phyloP scores from a whole-genome alignment of 805 yeast species.

The Candida hispaniensis region DNA sequence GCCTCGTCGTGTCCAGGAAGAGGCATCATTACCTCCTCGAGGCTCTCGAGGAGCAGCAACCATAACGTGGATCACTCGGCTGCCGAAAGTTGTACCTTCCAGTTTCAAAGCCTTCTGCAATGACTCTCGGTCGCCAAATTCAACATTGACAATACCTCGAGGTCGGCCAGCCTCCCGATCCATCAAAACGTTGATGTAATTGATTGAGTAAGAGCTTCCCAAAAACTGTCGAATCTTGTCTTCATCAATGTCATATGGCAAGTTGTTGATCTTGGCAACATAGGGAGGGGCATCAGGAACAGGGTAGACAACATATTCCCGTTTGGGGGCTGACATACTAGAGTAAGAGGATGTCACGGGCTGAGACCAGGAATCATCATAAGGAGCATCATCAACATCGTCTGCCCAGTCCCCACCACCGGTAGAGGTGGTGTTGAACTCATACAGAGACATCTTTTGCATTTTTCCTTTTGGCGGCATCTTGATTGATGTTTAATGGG shows the following conservation, averaged over 20 bases:
- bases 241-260: conserved; percentile 74
- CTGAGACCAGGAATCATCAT: conserved; percentile 1
- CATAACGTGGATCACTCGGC: conserved; percentile 57
- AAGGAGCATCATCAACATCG: conserved; percentile 14
- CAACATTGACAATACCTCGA: conserved; percentile 85
- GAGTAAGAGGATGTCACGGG: conserved; percentile 26
- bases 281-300: conserved; percentile 88
- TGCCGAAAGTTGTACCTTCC: conserved; percentile 59
- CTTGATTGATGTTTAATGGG: conserved; percentile 20
- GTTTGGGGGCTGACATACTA: conserved; percentile 10
- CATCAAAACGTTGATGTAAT: conserved; percentile 60
- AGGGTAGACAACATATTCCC: conserved; percentile 36
- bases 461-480: conserved; percentile 56
- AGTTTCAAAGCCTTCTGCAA: conserved; percentile 63
- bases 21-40: conserved; percentile 10
- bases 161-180: conserved; percentile 56
- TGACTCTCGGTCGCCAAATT: conserved; percentile 72
- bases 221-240: conserved; percentile 34
- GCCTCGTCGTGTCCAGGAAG: conserved; percentile 28
- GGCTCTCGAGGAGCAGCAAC: conserved; percentile 49
- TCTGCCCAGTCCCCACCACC: conserved; percentile 37
- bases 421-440: conserved; percentile 69
- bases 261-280: conserved; percentile 78
- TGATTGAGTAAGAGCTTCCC: conserved; percentile 39
- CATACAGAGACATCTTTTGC: conserved; percentile 73